Base-by-base conservation (phyloP, 805 yeast genomes). In the Metschnikowia aberdeeniae region DNA sequence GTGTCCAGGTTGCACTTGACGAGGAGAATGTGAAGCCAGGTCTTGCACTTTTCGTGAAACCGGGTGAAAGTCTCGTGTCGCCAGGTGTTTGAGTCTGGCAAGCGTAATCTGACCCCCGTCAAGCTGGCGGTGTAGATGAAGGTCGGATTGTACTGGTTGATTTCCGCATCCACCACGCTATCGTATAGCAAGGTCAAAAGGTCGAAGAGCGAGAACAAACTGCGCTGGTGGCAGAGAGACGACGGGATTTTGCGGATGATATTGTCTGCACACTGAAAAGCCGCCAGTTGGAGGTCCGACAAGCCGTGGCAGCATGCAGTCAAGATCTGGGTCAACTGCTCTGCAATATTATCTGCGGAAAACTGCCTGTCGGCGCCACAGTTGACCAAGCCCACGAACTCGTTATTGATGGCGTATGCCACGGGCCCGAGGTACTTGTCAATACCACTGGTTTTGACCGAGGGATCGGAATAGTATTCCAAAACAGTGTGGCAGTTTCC, bases 91-190 rank as follows among this genome's bases (percentile, higher is more conserved):
- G 87, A 79, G 60, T 89, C 96, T 0, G 96, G 82, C 24, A 89
- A 74, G 14, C 76, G 70, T 27, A 86, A 63, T 19, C 64, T 61
- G 30, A 83, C 75, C 6, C 77, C 78, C 0, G 80, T 63, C 37
- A 57, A 61, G 24, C 55, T 46, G 55, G 76, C 55, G 59, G 70
- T 51, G 58, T 84, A 90, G 31, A 75, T 76, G 30, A 84, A 80
- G n/a, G 81, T 77, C 3, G 98, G 98, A 47, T 86, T 88, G 61
- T 88, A 92, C 62, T 81, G 88, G 60, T 86, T 85, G 14, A 82
- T 77, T 51, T 86, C 95, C 6, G 90, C 89, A 62, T 90, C 97
- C 34, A 83, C 70, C 34, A 88, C 78, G 67, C 95, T 83, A 49
- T 85, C 84, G 64, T 86, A 88, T 40, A 92, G 66, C 34, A 89